Evolutionary conservation across 1,284 basidiomycete species (phyloP).

Genomic region (Afroboletus lepidellus): DNA sequence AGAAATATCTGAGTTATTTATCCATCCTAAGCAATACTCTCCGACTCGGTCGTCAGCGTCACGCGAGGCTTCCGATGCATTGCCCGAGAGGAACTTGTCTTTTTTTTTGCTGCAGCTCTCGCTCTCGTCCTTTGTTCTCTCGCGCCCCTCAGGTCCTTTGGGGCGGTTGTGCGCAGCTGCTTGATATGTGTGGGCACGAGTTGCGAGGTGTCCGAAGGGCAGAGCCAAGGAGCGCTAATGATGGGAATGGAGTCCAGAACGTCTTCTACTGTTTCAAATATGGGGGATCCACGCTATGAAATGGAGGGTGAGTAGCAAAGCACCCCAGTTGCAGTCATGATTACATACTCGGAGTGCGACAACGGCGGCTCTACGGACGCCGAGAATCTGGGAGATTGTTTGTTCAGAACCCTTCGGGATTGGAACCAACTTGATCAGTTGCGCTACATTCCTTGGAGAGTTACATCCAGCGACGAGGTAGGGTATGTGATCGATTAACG

Average conservation of each 20-base stretch:
- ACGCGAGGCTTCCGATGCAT: slow-evolving; percentile 22
- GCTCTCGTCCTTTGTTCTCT: slow-evolving; percentile 62
- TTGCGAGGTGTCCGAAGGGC: slow-evolving; percentile 18
- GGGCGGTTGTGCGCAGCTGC: slow-evolving; percentile 78
- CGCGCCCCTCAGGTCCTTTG: slow-evolving; percentile 73
- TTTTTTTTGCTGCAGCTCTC: slow-evolving; percentile 45
- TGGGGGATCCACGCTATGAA: slow-evolving; percentile 39
- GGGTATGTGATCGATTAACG: slow-evolving; percentile 69
- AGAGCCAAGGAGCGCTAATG: slow-evolving; percentile 65
- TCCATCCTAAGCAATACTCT: not conserved
- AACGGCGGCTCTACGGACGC: slow-evolving; percentile 68
- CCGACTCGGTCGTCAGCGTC: slow-evolving; percentile 16
- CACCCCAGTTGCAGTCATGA: not conserved
- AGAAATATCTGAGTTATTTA: not conserved
- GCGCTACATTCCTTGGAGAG: slow-evolving; percentile 35
- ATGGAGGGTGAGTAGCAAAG: slow-evolving; percentile 3
- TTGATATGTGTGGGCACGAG: slow-evolving; percentile 82
- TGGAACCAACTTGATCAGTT: slow-evolving; percentile 58
- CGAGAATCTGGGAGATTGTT: slow-evolving; percentile 59
- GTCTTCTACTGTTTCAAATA: slow-evolving; percentile 37
- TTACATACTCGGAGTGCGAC: slow-evolving; percentile 56
- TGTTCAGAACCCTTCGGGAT: slow-evolving; percentile 72
- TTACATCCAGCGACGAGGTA: slow-evolving; percentile 74
- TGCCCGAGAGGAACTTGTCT: slow-evolving; percentile 9
- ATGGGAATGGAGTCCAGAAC: slow-evolving; percentile 50